Conservation (phyloP, 176 grass and related monocot genomes). For the Carex myosuroides region DNA sequence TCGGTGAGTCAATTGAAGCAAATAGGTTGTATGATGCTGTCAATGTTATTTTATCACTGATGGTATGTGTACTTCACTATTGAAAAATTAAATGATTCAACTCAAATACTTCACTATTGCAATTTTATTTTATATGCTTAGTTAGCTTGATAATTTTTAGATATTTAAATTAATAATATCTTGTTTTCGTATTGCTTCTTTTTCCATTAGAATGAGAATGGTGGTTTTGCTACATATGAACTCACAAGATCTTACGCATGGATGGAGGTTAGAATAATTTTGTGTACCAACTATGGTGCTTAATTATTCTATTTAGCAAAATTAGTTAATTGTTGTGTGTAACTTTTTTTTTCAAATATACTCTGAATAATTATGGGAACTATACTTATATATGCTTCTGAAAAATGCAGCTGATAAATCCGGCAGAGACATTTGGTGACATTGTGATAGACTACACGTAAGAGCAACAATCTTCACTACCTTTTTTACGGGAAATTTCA, state of each 20-base stretch:
- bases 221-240: slow-evolving; percentile 87
- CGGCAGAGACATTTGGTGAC: slow-evolving; percentile 89
- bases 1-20: slow-evolving; percentile 52
- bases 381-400: neutral
- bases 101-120: neutral
- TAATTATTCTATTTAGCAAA: neutral
- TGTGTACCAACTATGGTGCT: neutral
- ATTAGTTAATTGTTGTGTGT: neutral
- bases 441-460: slow-evolving; percentile 98
- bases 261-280: slow-evolving; percentile 58
- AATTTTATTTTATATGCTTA: neutral
- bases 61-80: slow-evolving; percentile 42
- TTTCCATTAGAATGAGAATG: slow-evolving; percentile 65
- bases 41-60: slow-evolving; percentile 80
- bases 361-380: neutral
- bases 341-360: neutral
- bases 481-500: neutral
- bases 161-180: neutral
- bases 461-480: slow-evolving; percentile 30
- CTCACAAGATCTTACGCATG: slow-evolving; percentile 85
- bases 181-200: slow-evolving; percentile 16
- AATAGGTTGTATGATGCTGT: slow-evolving; percentile 78
- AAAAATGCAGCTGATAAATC: slow-evolving; percentile 77
- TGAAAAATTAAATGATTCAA: neutral
- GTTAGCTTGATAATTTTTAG: neutral